These are phyloP conservation scores for Alternaria sp. DNA, from an alignment of 2,329 filamentous ascomycete genomes.

Conservation along the genomic window DNA sequence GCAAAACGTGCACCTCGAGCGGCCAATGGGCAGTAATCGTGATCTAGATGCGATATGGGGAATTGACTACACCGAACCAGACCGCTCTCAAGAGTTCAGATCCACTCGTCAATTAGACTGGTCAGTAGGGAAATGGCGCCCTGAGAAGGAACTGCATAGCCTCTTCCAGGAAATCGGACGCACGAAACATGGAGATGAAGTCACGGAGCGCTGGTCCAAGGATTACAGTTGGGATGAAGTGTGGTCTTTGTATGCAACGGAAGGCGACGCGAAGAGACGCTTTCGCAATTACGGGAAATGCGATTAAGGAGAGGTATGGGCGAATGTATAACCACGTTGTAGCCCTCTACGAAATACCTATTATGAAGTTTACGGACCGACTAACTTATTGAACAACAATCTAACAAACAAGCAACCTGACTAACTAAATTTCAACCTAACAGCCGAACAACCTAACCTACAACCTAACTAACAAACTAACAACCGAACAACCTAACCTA, in stretches of 20 bases:
- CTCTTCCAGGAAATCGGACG: neutral
- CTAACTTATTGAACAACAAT: neutral
- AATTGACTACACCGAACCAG: neutral
- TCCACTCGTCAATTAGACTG: neutral
- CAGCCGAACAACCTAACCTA: no score
- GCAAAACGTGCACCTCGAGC: neutral
- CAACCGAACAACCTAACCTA: neutral
- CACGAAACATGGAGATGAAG: neutral
- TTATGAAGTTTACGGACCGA: neutral
- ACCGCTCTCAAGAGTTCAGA: no score
- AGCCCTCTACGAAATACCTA: neutral
- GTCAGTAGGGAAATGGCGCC: neutral
- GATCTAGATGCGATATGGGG: neutral
- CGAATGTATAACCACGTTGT: rapidly evolving
- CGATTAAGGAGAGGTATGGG: neutral
- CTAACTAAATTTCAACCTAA: neutral
- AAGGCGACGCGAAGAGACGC: rapidly evolving
- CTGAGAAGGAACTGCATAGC: neutral
- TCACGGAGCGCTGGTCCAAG: neutral
- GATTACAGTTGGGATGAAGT: neutral
- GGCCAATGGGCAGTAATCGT: neutral
- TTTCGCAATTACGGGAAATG: neutral
- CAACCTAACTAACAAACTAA: neutral
- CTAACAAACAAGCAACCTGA: neutral
- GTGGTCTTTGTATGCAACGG: neutral